A percentile compares a stretch with the other conserved stretches of the same genome.
phyloP scores from a whole-genome alignment of 2,329 filamentous ascomycete genomes.

The Fusarium sp. region DNA sequence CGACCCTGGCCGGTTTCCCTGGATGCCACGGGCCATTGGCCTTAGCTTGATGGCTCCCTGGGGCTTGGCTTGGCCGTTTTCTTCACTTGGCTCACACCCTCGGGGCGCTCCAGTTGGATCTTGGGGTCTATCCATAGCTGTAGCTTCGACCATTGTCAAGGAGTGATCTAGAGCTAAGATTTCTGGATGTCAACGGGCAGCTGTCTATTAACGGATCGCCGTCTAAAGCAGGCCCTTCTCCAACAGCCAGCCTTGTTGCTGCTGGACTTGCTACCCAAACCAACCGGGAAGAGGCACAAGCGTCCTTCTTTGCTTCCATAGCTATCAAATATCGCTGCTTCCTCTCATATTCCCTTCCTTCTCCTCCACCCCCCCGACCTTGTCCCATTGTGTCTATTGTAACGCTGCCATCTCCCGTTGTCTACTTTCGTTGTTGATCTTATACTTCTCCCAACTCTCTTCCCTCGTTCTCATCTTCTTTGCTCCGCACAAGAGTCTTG shows the following conservation, averaged over 20 bases:
- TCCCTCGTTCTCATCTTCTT: slow-evolving; percentile 32
- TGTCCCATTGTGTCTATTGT: slow-evolving; percentile 46
- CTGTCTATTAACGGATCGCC: slow-evolving; percentile 41
- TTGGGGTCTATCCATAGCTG: slow-evolving; percentile 27
- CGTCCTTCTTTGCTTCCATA: slow-evolving; percentile 30
- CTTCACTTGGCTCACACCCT: slow-evolving; percentile 35
- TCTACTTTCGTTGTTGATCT: slow-evolving; percentile 24
- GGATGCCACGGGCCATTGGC: slow-evolving; percentile 30
- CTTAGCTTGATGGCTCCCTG: slow-evolving; percentile 32
- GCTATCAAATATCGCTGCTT: slow-evolving; percentile 42
- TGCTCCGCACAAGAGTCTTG: slow-evolving; percentile 32
- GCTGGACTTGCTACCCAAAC: slow-evolving; percentile 35
- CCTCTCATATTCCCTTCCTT: slow-evolving; percentile 19
- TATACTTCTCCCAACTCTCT: slow-evolving; percentile 19
- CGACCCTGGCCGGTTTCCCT: slow-evolving; percentile 31
- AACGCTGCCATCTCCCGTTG: slow-evolving; percentile 36
- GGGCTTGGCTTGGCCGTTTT: slow-evolving; percentile 21
- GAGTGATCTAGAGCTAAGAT: slow-evolving; percentile 29
- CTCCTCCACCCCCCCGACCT: slow-evolving; percentile 28
- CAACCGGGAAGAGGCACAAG: slow-evolving; percentile 39
- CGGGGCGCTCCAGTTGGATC: slow-evolving; percentile 17
- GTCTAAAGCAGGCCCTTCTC: slow-evolving; percentile 33
- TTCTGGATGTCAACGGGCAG: slow-evolving; percentile 35
- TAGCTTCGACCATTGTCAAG: slow-evolving; percentile 34
- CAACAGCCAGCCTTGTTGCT: slow-evolving; percentile 33